These are phyloP conservation scores for Talaromyces sp. DNA, from an alignment of 2,329 filamentous ascomycete species.

Conservation along the genomic window DNA sequence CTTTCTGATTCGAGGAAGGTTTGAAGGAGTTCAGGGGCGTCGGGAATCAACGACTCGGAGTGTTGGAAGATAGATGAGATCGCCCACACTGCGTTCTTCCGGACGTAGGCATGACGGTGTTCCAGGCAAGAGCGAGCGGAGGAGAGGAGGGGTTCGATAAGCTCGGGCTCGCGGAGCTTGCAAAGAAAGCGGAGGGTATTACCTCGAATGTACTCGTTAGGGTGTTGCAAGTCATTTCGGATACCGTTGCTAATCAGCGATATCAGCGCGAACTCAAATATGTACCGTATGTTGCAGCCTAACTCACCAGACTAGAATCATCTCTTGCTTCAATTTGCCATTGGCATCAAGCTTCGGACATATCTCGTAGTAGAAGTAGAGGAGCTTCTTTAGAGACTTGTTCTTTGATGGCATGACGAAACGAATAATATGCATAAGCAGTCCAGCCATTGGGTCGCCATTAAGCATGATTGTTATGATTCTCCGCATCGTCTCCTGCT, in stretches of 20 bases:
- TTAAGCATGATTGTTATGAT: slow-evolving; percentile 97
- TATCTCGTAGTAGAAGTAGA: slow-evolving; percentile 99
- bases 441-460: slow-evolving; percentile 88
- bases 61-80: slow-evolving; percentile 89
- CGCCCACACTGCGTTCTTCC: slow-evolving; percentile 96
- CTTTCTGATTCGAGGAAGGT: slow-evolving; percentile 86
- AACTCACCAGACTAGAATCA: slow-evolving; percentile 93
- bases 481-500: slow-evolving; percentile 93
- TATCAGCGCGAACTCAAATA: background rate
- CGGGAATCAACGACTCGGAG: slow-evolving; percentile 86
- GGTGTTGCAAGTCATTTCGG: slow-evolving; percentile 91
- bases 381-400: slow-evolving; percentile 93
- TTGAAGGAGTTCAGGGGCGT: slow-evolving; percentile 87
- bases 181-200: slow-evolving; percentile 97
- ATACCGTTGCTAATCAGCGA: slow-evolving; percentile 70
- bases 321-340: slow-evolving; percentile 98
- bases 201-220: slow-evolving; percentile 96
- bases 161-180: slow-evolving; percentile 91
- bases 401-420: slow-evolving; percentile 99
- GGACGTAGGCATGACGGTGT: slow-evolving; percentile 94
- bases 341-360: slow-evolving; percentile 89
- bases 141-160: slow-evolving; percentile 92
- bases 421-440: slow-evolving; percentile 99
- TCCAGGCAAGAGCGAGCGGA: slow-evolving; percentile 89
- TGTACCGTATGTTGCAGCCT: background rate